phyloP scores from a whole-genome alignment of 768 basidiomycete genomes.

The Postia placenta region DNA sequence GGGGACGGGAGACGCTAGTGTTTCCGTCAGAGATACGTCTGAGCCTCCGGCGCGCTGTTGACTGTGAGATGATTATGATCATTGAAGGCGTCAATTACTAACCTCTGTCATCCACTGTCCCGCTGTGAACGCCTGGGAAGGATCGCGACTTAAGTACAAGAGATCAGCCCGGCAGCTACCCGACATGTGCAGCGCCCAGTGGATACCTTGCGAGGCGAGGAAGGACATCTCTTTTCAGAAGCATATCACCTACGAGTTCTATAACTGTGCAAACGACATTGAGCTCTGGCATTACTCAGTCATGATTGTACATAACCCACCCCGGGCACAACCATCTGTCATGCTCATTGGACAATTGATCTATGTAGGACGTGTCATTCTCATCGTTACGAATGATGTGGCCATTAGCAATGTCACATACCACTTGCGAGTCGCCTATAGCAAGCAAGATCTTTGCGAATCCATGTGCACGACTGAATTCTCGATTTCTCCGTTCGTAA shows the following conservation, averaged over 20 bases:
- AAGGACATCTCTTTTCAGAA: slow-evolving; percentile 51
- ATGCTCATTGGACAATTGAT: slow-evolving; percentile 72
- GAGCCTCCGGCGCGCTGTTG: slow-evolving; percentile 64
- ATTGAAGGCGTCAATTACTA: slow-evolving; percentile 8
- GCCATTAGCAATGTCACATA: slow-evolving; percentile 21
- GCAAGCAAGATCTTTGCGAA: slow-evolving; percentile 63
- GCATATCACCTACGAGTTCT: no score
- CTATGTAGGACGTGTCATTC: slow-evolving; percentile 23
- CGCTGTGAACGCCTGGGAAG: slow-evolving; percentile 55
- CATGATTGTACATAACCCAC: slow-evolving; percentile 20
- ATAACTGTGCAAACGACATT: neutral
- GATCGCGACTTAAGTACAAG: slow-evolving; percentile 48
- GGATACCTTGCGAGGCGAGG: slow-evolving; percentile 65
- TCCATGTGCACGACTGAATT: slow-evolving; percentile 55
- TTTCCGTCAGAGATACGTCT: slow-evolving; percentile 71
- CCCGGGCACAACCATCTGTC: slow-evolving; percentile 72
- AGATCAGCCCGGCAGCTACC: no score
- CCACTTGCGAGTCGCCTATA: slow-evolving; percentile 59
- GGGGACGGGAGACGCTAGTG: slow-evolving; percentile 39
- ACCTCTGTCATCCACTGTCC: slow-evolving; percentile 88
- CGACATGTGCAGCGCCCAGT: no score
- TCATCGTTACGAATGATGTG: no score
- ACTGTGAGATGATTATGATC: neutral
- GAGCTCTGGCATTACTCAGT: neutral
- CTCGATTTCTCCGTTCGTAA: slow-evolving; percentile 57